Base-by-base conservation (phyloP, 2,329 filamentous ascomycete genomes). In the Pseudopithomyces maydicus region DNA sequence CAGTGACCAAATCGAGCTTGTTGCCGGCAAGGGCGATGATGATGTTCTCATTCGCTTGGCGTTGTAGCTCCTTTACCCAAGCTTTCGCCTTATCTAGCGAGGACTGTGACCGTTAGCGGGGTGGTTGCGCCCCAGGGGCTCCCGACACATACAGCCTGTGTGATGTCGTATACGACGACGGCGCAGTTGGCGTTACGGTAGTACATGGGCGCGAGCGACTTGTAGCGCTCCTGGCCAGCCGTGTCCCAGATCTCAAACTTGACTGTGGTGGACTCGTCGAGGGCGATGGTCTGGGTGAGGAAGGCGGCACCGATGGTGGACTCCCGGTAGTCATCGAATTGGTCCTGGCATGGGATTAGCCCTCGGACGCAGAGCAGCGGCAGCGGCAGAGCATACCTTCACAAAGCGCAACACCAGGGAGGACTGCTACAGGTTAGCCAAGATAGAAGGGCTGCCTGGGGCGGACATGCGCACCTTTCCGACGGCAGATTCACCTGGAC, bases 101-200 rank as follows among this genome's bases (percentile, higher is more conserved):
- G 64, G 93, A 87, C 95, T 99, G 66, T 48, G 11, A 7, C 14
- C 47, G 54, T 79, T 58, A 73, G 65, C 42, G 20, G 36, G 26
- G 12, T 17, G 48, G 17, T 15, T 19, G 15, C 59, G 63, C 62
- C 55, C 10, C 29, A 39, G 54, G 49, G 55, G 66, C 62, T 38
- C 48, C 20, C 52, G 32, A 48, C 44, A 80, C 90, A 62, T 88
- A 99, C 95, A 67, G 95, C 92, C 86, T 99, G 95, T 74, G 95
- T 99, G 74, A 99, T 98, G 80, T 99, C 95, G 80, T 99, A 99
- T 66, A 99, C 95, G 47, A 99, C 94, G 32, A 99, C 94, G 57
- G 96, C 95, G 81, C 95, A 98, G 86, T 99, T 98, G 69, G 96
- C 96, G 77, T 99, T 99, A 71, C 96, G 85, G 82, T 99, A 99